phyloP scores from a whole-genome alignment of 2,329 filamentous ascomycete genomes.

The Rutstroemia sp. region DNA sequence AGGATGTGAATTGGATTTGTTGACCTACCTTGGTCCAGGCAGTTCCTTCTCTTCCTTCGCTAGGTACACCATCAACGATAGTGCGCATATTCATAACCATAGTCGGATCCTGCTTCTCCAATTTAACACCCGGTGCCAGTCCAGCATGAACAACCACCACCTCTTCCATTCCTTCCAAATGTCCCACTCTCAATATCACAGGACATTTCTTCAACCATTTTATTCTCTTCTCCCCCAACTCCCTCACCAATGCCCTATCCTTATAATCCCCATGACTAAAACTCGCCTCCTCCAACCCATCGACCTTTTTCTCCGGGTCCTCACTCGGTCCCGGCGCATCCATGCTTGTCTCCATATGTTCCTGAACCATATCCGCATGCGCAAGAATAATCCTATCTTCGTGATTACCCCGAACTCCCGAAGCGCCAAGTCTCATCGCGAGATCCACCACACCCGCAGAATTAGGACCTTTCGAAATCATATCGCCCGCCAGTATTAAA shows the following conservation, averaged over 20 bases:
- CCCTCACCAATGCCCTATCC: slow-evolving; percentile 23
- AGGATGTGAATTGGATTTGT: not conserved
- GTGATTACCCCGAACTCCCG: slow-evolving; percentile 84
- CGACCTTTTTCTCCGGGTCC: slow-evolving; percentile 23
- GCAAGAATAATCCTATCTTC: slow-evolving; percentile 78
- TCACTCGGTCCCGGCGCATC: slow-evolving; percentile 21
- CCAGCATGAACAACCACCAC: slow-evolving; percentile 80
- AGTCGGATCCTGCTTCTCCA: slow-evolving; percentile 66
- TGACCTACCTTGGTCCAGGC: slow-evolving; percentile 27
- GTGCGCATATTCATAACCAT: slow-evolving; percentile 91
- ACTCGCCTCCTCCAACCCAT: slow-evolving; percentile 21
- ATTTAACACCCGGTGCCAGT: slow-evolving; percentile 64
- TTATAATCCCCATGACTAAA: slow-evolving; percentile 26
- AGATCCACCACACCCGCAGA: slow-evolving; percentile 70
- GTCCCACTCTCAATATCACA: slow-evolving; percentile 69
- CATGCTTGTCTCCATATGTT: slow-evolving; percentile 26
- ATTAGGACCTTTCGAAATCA: slow-evolving; percentile 82
- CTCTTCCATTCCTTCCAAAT: slow-evolving; percentile 50
- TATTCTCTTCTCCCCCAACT: slow-evolving; percentile 45
- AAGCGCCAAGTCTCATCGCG: slow-evolving; percentile 66
- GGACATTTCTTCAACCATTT: slow-evolving; percentile 65
- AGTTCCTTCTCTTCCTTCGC: slow-evolving; percentile 21
- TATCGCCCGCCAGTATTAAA: slow-evolving; percentile 68
- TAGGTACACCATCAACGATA: slow-evolving; percentile 25
- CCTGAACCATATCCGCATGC: slow-evolving; percentile 35